phyloP scores from a whole-genome alignment of 176 grass and related monocot genomes.

The Alopecurus myosuroides region DNA sequence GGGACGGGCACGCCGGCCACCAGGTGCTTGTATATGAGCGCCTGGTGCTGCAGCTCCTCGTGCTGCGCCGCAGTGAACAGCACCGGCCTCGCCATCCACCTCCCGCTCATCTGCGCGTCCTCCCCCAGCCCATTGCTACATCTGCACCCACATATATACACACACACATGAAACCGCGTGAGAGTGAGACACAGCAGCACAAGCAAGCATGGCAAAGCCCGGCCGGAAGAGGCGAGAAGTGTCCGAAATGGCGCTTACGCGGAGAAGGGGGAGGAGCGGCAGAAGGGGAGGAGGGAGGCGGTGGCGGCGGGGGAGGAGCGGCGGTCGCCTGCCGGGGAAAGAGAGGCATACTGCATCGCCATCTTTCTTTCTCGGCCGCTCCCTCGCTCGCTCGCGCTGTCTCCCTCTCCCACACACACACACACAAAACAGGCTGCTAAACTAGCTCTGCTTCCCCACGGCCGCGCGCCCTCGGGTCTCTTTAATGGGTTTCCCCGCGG shows the following conservation, averaged over 20 bases:
- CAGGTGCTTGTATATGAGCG: constrained; percentile 83
- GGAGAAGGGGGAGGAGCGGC: constrained; percentile 29
- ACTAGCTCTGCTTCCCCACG: constrained; percentile 6
- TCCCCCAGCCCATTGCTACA: neutral
- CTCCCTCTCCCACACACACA: constrained; percentile 6
- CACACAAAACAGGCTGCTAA: neutral
- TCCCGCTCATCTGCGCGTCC: neutral
- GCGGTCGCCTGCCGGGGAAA: constrained; percentile 45
- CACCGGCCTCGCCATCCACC: constrained; percentile 28
- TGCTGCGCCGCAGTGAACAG: constrained; percentile 76
- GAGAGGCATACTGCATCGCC: constrained; percentile 58
- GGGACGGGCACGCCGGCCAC: constrained; percentile 71
- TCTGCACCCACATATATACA: constrained; percentile 1
- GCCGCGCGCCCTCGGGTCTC: neutral
- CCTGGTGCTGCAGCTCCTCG: constrained; percentile 83
- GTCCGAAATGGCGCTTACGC: neutral
- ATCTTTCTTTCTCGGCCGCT: neutral
- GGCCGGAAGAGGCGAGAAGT: neutral
- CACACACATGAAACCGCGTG: neutral
- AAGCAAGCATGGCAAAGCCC: neutral
- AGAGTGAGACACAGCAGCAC: neutral
- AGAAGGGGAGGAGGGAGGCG: constrained; percentile 32
- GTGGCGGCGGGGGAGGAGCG: constrained; percentile 24
- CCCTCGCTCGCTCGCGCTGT: neutral
- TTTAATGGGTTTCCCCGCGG: constrained; percentile 25